Evolutionary conservation across 345 rosid species (phyloP).

Genomic region (Kernera saxatilis): DNA sequence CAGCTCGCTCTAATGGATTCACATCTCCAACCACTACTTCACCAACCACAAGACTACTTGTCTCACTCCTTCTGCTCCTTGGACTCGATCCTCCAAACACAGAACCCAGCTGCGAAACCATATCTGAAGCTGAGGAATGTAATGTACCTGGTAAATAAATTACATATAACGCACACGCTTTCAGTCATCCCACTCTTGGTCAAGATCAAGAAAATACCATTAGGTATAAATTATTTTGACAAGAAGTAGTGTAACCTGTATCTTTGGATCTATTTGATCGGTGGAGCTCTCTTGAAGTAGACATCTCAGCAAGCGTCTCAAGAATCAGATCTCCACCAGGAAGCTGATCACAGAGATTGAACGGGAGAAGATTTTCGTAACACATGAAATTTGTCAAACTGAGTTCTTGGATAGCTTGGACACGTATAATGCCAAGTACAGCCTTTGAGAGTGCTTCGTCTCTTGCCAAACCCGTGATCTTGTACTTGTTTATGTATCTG

Average conservation of each 20-base stretch:
- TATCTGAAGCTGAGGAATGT: constrained; percentile 70
- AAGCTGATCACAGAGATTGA: constrained; percentile 88
- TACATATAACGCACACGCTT: neutral
- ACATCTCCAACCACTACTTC: constrained; percentile 85
- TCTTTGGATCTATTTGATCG: constrained; percentile 35
- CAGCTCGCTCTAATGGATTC: constrained; percentile 70
- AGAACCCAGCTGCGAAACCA: constrained; percentile 78
- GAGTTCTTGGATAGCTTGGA: constrained; percentile 80
- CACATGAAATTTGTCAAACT: constrained; percentile 33
- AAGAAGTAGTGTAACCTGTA: constrained; percentile 34
- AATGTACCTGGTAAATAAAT: constrained; percentile 26
- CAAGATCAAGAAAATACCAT: neutral
- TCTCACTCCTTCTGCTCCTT: constrained; percentile 31
- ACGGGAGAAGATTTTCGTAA: constrained; percentile 64
- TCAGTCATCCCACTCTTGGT: constrained; percentile 6
- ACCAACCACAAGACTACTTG: constrained; percentile 54
- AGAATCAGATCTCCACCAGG: constrained; percentile 95
- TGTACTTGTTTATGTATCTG: constrained; percentile 62
- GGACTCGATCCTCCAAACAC: constrained; percentile 65
- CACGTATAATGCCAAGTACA: constrained; percentile 73
- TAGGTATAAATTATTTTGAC: neutral
- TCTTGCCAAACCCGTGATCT: constrained; percentile 51
- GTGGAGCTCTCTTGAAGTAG: constrained; percentile 45
- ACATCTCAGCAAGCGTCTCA: constrained; percentile 80
- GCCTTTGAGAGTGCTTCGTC: constrained; percentile 84